Conservation (phyloP, 2,329 filamentous ascomycete species). For the Aspergillus caelatus region DNA sequence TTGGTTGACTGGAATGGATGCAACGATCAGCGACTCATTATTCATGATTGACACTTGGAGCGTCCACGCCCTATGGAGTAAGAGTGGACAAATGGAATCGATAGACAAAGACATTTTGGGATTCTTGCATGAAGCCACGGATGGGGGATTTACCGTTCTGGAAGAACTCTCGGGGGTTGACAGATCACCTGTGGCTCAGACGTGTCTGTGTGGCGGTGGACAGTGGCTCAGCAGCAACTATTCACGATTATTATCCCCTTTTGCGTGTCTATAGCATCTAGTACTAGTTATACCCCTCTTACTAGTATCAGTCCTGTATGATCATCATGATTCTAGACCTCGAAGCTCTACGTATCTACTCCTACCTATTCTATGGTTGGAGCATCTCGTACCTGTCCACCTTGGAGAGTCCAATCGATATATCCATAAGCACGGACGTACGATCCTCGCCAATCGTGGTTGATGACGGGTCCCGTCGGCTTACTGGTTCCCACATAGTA, state of each 20-base stretch:
- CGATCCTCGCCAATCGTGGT: background rate
- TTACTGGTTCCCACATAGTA: background rate
- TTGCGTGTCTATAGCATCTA: too few species aligned
- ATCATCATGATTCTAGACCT: background rate
- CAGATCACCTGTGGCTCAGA: constrained; percentile 5
- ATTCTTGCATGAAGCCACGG: constrained; percentile 1
- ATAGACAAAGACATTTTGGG: background rate
- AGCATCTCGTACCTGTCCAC: background rate
- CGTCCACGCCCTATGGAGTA: background rate
- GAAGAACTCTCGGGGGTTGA: constrained; percentile 8
- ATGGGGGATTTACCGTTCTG: constrained; percentile 4
- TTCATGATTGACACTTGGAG: background rate
- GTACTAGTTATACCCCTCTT: too few species aligned
- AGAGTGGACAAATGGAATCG: background rate
- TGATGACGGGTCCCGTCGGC: background rate
- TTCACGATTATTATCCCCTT: background rate
- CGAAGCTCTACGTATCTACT: background rate
- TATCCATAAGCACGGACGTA: constrained; percentile 1
- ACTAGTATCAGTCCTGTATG: too few species aligned
- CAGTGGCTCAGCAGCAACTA: background rate
- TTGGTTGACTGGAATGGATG: background rate
- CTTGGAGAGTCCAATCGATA: background rate
- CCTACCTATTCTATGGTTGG: background rate
- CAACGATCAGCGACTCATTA: background rate
- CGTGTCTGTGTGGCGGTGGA: background rate